Percentiles rank a stretch among this genome's conserved stretches.
phyloP scores from a whole-genome alignment of 495 filamentous ascomycete genomes.

The Lindgomyces ingoldianus region DNA sequence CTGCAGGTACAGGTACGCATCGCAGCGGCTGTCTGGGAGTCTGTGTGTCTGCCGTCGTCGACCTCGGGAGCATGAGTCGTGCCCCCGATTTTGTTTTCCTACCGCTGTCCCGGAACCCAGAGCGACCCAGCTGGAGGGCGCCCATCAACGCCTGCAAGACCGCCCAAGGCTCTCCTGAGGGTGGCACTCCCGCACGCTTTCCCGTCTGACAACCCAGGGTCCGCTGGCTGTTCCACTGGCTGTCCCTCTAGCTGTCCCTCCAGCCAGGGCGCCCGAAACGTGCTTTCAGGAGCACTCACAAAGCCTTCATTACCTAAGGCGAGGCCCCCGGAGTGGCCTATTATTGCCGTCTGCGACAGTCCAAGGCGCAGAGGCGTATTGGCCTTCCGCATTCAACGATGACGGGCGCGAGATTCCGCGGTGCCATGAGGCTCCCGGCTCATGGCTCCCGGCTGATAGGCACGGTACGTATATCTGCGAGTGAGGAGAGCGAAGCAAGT shows the following conservation, averaged over 20 bases:
- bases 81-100: constrained; percentile 1
- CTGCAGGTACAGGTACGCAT: constrained; percentile 22
- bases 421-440: not conserved
- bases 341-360: constrained; percentile 5
- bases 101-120: constrained; percentile 6
- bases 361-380: constrained; percentile 8
- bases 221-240: not conserved
- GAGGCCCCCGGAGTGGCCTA: not conserved
- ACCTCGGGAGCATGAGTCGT: constrained; percentile 14
- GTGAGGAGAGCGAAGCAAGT: not conserved
- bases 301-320: constrained; percentile 6
- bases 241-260: not conserved
- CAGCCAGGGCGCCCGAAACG: not conserved
- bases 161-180: not conserved
- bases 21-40: not conserved
- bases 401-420: constrained; percentile 2
- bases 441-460: not conserved
- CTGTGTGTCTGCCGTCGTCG: constrained; percentile 1
- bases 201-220: constrained; percentile 20
- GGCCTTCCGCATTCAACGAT: constrained; percentile 8
- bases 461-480: not conserved
- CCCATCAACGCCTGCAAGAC: not conserved
- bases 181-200: constrained; percentile 10
- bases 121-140: constrained; percentile 8
- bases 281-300: not conserved